Base-by-base conservation (phyloP, 176 grass and related monocot species). In the Pontederia crassipes region DNA sequence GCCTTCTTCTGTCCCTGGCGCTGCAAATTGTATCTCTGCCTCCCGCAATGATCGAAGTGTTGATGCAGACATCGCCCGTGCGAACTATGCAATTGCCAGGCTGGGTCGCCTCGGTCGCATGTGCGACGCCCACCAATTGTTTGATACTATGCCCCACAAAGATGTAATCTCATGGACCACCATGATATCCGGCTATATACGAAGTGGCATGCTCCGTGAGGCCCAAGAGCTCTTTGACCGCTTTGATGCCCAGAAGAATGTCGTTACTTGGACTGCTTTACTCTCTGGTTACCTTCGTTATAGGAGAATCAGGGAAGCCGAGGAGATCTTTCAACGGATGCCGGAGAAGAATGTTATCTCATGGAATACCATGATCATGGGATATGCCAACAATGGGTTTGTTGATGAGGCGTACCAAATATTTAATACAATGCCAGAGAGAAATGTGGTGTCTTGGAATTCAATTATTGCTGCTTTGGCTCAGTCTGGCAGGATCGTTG, bases 231-330 rank as follows among this genome's bases (percentile, higher is more conserved):
- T 73, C 7, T 73, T 73, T 29, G 71, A 73, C 11, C 49, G 71
- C 17, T 8, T 59, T 1, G 71, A 73, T n/a, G 59, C 71, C 5
- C 12, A 64, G 50, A 73, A 64, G 71, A 73, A 73, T 49, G 71
- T 73, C n/a, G 29, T 73, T 29, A 73, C 71, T 16, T 73, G 71
- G 71, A 73, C 71, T 32, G 71, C 71, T n/a, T 55, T 73, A 59
- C 51, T 73, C 50, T 73, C 71, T 7, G 71, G 71, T 12, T 73
- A 73, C 28, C 16, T 64, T 32, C 58, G 71, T 24, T 73, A 28
- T 2, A 64, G 28, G 59, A 49, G 50, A 14, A 54, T 73, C 29
- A 63, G 28, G 28, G 71, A 74, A 27, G 71, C 71, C 17, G 71
- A 74, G 60, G 51, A 64, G 51, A 50, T 74, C 50, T 74, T 74